phyloP scores from a whole-genome alignment of 2,329 filamentous ascomycete species.

The Colletotrichum liaoningense region DNA sequence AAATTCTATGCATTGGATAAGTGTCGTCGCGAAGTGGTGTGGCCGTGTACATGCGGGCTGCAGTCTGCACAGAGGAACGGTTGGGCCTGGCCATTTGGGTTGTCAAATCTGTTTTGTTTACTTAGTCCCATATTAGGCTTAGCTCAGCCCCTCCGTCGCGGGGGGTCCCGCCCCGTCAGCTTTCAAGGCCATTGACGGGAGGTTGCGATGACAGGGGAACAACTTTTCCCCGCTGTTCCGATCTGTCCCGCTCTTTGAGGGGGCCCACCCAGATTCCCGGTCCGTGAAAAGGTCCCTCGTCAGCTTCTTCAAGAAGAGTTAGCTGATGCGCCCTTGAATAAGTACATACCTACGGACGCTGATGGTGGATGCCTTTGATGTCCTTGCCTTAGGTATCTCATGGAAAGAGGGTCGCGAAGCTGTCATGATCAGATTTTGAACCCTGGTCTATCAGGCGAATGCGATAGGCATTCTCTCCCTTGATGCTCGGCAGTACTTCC shows the following conservation, averaged over 20 bases:
- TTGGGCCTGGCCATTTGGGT: constrained; percentile 7
- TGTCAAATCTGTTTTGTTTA: constrained; percentile 35
- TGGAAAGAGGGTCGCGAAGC: background rate
- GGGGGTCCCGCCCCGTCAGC: background rate
- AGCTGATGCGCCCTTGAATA: background rate
- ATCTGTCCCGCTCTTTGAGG: background rate
- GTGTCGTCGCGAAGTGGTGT: constrained; percentile 26
- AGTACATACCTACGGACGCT: background rate
- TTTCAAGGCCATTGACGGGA: background rate
- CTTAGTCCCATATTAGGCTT: constrained; percentile 13
- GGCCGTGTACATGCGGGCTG: constrained; percentile 10
- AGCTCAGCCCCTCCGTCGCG: constrained; percentile 5
- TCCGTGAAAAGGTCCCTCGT: background rate
- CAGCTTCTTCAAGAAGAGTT: background rate
- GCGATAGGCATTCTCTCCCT: background rate
- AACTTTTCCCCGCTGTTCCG: constrained; percentile 29
- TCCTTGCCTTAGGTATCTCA: background rate
- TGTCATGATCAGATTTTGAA: background rate
- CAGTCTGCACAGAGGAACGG: constrained; percentile 1
- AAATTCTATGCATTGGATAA: constrained; percentile 27
- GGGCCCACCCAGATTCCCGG: background rate
- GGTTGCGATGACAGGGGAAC: constrained; percentile 20
- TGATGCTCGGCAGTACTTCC: background rate
- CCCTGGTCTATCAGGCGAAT: background rate
- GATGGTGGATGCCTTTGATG: background rate